Base-by-base conservation (phyloP, 345 rosid species). In the Populus nigra region DNA sequence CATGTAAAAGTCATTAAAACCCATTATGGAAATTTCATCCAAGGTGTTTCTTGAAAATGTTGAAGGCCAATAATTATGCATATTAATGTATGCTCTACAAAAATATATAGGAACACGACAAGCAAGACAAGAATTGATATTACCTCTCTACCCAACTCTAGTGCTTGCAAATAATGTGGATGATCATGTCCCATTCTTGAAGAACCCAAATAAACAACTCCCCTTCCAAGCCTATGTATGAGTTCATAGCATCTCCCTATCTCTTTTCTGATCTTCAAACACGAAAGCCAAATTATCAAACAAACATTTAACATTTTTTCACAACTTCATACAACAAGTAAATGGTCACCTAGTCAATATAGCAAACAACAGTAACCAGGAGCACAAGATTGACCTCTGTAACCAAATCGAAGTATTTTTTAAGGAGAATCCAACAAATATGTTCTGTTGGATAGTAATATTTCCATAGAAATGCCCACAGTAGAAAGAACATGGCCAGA, bases 181-280 rank as follows among this genome's bases (percentile, higher is more conserved):
- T 88, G 93, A 82, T 85, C 84, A 11, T 91, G 84, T 75, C 87
- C 93, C 90, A 90, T 89, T 81, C 99, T 89, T 2, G 98, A 88
- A 17, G 97, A 95, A 74, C 99, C 98, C 83, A 95, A 83, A 83
- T 95, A 95, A 63, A 91, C 78, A 70, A 89, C 90, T 71, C 99
- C 99, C 80, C 94, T 89, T 70, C 99, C 97, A 12, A 93, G 89
- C 76, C 89, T 86, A 59, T 75, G 86, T 83, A 90, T 79, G 76
- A 95, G 93, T 55, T 89, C 88, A 65, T 91, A 94, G 84, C 98
- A 94, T 47, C 71, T 78, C 53, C 79, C 86, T 43, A 93, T 88
- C 87, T 93, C 98, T 82, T 89, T 91, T 84, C 88, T 91, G 76
- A 94, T 92, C 98, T 94, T 87, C 75, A 81, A 75, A 80, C 71